phyloP scores from a whole-genome alignment of 306 rosid species.

The Cucumis hystrix region DNA sequence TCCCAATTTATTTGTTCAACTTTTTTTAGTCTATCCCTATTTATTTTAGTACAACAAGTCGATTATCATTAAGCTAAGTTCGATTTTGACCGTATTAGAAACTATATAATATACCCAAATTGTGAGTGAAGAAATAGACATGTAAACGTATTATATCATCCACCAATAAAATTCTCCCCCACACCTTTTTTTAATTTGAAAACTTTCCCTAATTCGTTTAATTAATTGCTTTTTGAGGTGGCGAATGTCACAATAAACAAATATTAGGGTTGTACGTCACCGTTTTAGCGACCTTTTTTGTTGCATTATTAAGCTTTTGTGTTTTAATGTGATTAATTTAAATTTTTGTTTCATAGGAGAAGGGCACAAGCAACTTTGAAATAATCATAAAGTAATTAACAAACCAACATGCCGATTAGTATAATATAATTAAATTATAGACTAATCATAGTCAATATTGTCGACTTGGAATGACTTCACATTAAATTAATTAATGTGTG shows the following conservation, averaged over 20 bases:
- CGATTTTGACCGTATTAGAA: too few relatives aligned
- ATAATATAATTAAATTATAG: neutral
- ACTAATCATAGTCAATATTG: neutral
- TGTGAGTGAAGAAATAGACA: too few relatives aligned
- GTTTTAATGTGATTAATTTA: too few relatives aligned
- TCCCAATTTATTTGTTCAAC: too few relatives aligned
- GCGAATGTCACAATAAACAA: neutral
- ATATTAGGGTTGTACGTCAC: neutral
- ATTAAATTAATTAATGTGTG: neutral
- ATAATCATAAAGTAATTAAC: neutral
- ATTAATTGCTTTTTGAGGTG: neutral
- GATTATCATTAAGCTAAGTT: too few relatives aligned
- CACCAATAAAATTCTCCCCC: too few relatives aligned
- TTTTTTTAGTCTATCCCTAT: too few relatives aligned
- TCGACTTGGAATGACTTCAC: neutral
- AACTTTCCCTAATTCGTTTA: too few relatives aligned
- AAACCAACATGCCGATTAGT: neutral
- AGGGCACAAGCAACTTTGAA: neutral
- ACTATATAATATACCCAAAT: too few relatives aligned
- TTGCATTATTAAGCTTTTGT: neutral
- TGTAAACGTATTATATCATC: too few relatives aligned
- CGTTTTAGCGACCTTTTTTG: neutral
- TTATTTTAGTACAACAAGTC: too few relatives aligned
- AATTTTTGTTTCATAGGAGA: neutral
- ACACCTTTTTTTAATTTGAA: too few relatives aligned